phyloP scores from a whole-genome alignment of 345 rosid species.

The Bruguiera sexangula region DNA sequence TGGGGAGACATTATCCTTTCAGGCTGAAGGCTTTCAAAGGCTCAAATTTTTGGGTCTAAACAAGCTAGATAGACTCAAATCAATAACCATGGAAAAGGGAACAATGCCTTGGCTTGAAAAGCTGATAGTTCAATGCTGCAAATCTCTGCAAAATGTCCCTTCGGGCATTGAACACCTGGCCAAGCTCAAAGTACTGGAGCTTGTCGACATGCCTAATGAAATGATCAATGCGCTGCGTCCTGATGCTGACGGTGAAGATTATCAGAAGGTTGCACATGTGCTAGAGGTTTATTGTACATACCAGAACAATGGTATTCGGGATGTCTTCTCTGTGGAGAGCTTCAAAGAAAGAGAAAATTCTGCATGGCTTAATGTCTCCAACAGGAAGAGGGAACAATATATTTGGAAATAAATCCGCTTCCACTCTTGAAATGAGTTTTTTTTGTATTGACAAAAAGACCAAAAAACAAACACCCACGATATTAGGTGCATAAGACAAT shows the following conservation, averaged over 20 bases:
- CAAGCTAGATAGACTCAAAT: conserved; percentile 10
- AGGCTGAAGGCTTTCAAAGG: conserved; percentile 8
- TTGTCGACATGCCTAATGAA: conserved; percentile 15
- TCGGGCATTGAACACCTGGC: conserved; percentile 13
- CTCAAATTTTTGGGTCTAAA: conserved; percentile 14
- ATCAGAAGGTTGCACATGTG: conserved; percentile 3
- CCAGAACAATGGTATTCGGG: conserved; percentile 2
- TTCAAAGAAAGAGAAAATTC: conserved; percentile 2
- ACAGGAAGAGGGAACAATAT: neutral
- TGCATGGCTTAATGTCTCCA: neutral
- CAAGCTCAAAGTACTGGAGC: conserved; percentile 4
- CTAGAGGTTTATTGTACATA: conserved; percentile 11
- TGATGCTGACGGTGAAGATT: conserved; percentile 5
- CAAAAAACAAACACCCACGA: too few species aligned
- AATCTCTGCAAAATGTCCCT: conserved; percentile 5
- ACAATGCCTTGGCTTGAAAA: conserved; percentile 11
- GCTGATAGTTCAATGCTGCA: conserved; percentile 13
- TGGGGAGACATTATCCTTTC: conserved; percentile 3
- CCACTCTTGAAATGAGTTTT: too few species aligned
- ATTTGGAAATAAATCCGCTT: neutral
- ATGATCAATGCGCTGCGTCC: conserved; percentile 5
- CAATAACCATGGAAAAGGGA: conserved; percentile 8
- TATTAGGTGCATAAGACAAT: too few species aligned
- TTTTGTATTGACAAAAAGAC: too few species aligned
- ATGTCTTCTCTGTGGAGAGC: conserved; percentile 1